Evolutionary conservation across 306 rosid genomes (phyloP).

Genomic region (Calophaca sinica): DNA sequence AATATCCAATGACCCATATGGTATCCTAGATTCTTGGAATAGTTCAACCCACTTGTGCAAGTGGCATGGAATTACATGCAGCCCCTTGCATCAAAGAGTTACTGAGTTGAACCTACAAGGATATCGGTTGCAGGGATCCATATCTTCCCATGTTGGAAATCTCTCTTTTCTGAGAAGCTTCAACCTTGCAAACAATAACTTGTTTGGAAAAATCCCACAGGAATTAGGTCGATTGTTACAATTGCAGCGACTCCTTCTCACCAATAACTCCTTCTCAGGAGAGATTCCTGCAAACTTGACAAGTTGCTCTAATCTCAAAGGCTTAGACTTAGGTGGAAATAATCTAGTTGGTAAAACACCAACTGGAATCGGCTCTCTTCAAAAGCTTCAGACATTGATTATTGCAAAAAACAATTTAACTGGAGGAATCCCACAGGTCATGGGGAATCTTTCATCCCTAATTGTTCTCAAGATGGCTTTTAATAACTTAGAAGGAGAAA

Average conservation of each 20-base stretch:
- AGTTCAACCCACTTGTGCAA: slow-evolving; percentile 47
- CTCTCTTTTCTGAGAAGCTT: background rate
- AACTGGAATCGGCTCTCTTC: background rate
- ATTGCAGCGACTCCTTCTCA: background rate
- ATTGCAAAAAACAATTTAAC: background rate
- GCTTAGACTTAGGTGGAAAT: background rate
- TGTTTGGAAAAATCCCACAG: too few species aligned
- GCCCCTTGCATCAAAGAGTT: slow-evolving; percentile 41
- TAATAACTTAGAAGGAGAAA: background rate
- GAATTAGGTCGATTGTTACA: background rate
- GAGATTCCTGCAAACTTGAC: slow-evolving; percentile 8
- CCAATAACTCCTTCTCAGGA: background rate
- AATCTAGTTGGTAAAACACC: background rate
- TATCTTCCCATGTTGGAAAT: slow-evolving; percentile 7
- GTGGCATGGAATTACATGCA: slow-evolving; percentile 52
- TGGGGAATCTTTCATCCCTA: slow-evolving; percentile 7
- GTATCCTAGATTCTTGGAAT: slow-evolving; percentile 50
- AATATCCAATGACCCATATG: slow-evolving; percentile 29
- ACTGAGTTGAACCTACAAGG: slow-evolving; percentile 18
- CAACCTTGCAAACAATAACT: background rate
- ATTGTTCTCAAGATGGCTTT: background rate
- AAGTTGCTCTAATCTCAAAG: background rate
- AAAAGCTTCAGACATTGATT: background rate
- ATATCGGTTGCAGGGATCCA: slow-evolving; percentile 23
- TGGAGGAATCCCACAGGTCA: background rate